These are phyloP conservation scores for Corymbia maculata DNA, from an alignment of 345 rosid genomes.

Conservation along the genomic window DNA sequence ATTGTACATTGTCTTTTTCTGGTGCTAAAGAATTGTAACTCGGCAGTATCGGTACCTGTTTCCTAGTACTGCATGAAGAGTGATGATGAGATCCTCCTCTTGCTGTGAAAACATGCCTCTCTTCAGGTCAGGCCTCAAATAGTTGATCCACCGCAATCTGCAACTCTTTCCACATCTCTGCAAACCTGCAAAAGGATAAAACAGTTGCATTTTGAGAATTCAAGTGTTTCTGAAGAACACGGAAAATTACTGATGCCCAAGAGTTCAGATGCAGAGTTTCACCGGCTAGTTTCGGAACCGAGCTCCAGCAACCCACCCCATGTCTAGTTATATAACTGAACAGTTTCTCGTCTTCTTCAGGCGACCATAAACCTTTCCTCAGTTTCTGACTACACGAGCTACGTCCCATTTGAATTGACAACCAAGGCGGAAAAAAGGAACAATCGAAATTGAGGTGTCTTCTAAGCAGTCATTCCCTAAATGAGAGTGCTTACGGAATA, in stretches of 20 bases:
- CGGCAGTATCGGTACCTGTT: conserved; percentile 23
- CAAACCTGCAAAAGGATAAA: conserved; percentile 19
- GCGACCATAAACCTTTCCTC: conserved; percentile 67
- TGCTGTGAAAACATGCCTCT: conserved; percentile 64
- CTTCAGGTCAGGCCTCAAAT: conserved; percentile 83
- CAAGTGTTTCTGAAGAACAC: not conserved
- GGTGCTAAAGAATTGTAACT: not conserved
- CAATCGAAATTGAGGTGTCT: not conserved
- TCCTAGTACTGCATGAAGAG: conserved; percentile 55
- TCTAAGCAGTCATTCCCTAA: not conserved
- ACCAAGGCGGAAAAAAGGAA: not conserved
- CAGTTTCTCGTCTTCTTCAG: conserved; percentile 64
- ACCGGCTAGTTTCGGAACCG: conserved; percentile 69
- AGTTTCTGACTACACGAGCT: conserved; percentile 50
- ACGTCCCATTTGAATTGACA: conserved; percentile 28
- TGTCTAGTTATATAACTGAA: conserved; percentile 37
- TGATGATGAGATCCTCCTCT: conserved; percentile 47
- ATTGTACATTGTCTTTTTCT: not conserved
- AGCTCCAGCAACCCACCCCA: conserved; percentile 74
- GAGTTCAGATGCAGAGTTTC: not conserved
- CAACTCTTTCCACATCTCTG: conserved; percentile 84
- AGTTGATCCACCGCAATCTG: conserved; percentile 85
- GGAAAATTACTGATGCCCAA: not conserved
- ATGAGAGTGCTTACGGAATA: not conserved
- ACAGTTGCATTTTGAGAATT: not conserved